Evolutionary conservation across 2,329 filamentous ascomycete genomes (phyloP), one percentile per base, ranked within the genome.

Genomic region (Didymella pinodella): DNA sequence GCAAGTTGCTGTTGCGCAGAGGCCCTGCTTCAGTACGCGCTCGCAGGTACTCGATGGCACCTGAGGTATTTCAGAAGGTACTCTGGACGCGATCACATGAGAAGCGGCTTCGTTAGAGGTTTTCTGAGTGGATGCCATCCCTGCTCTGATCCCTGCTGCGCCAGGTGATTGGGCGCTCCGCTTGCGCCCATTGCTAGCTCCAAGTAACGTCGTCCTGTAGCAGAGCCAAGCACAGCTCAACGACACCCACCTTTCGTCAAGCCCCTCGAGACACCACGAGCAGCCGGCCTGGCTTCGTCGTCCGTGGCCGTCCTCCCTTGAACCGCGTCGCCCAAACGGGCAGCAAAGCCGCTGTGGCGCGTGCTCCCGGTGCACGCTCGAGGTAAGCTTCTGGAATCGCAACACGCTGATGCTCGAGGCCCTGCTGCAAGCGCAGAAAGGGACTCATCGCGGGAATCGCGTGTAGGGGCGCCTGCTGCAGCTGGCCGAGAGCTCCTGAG

Each of bases 191-290:
- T 74, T 69, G 74, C 73, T 77, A 74, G 73, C 63, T 66, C 64
- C 70, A 70, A 73, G 59, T 69, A 74, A 75, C 72, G 69, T 71
- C 70, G 66, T 71, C 75, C 75, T 77, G 73, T 76, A 66, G 67
- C 71, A 58, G 62, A 52, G 64, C 72, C 73, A 75, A 75, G 72
- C 68, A 72, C 28, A 62, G 70, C 51, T 52, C 72, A 60, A 68
- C 69, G 61, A 69, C 68, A 66, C 69, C 72, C 70, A 70, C 71
- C 63, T 63, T 64, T 65, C 56, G 40, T 62, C 66, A 61, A 61
- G 63, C 54, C 58, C 54, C 58, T 57, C 66, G 56, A 66, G 59
- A 67, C 63, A 66, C 64, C 53, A 67, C 62, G 63, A 63, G 50
- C 45, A 59, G 50, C 45, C 50, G 50, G 31, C 40, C 56, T 47